phyloP scores from a whole-genome alignment of 106 monocot genomes.

The Allium cepa region DNA sequence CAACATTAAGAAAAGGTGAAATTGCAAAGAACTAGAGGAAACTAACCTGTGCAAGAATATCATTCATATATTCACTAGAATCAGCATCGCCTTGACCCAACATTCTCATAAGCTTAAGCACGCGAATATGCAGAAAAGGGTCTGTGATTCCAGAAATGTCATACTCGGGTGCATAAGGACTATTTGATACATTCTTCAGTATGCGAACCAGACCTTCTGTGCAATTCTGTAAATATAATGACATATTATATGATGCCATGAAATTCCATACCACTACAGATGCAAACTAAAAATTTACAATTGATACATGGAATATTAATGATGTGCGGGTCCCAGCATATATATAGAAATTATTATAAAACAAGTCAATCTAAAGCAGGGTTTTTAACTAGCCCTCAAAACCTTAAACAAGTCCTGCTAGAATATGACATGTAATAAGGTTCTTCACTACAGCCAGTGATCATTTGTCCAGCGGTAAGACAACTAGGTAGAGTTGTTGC shows the following conservation, averaged over 20 bases:
- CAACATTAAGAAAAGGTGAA: too few relatives aligned
- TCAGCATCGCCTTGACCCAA: constrained; percentile 86
- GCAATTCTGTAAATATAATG: constrained; percentile 45
- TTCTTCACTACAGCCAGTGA: too few relatives aligned
- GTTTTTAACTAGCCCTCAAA: too few relatives aligned
- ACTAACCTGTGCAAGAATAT: constrained; percentile 91
- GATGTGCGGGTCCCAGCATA: too few relatives aligned
- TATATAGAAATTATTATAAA: too few relatives aligned
- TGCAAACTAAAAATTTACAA: neutral
- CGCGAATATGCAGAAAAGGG: constrained; percentile 52
- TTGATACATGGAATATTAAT: too few relatives aligned
- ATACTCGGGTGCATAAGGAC: constrained; percentile 91
- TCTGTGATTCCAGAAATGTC: constrained; percentile 69
- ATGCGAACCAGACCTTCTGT: constrained; percentile 68
- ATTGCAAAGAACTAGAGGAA: neutral
- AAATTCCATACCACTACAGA: neutral
- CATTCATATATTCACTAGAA: constrained; percentile 83
- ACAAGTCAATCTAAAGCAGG: too few relatives aligned
- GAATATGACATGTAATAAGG: too few relatives aligned
- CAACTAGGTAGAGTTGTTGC: too few relatives aligned
- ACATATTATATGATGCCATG: constrained; percentile 10
- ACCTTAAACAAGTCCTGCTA: too few relatives aligned
- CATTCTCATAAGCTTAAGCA: constrained; percentile 72
- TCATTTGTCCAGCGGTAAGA: too few relatives aligned
- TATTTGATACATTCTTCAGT: constrained; percentile 80